Percentiles rank a stretch among this genome's conserved stretches.
Evolutionary conservation across 371 early-diverging fungal species (phyloP).

Genomic region (Mortierella sp.): DNA sequence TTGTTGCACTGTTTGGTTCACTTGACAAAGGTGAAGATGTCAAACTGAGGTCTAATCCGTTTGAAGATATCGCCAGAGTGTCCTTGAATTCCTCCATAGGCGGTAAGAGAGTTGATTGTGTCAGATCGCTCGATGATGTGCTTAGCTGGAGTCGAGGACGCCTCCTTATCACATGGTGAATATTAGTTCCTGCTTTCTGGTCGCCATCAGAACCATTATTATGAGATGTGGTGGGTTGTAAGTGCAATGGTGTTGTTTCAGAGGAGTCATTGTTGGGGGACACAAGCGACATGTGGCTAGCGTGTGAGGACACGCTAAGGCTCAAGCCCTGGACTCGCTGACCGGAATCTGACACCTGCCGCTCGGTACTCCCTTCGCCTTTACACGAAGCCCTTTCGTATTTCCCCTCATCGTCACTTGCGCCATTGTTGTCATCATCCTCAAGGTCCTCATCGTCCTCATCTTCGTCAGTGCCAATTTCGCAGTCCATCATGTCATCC

Average conservation of each 20-base stretch:
- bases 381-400: not conserved
- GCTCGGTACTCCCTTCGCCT: not conserved
- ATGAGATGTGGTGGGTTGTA: not conserved
- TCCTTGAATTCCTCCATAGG: not conserved
- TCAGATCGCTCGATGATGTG: not conserved
- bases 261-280: not conserved
- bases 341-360: not conserved
- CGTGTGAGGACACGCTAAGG: not conserved
- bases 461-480: not conserved
- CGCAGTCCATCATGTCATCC: not conserved
- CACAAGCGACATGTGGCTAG: not conserved
- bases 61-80: not conserved
- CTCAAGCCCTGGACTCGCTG: not conserved
- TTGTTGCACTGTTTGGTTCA: not conserved
- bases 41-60: not conserved
- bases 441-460: constrained; percentile 1
- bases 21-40: not conserved
- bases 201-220: not conserved
- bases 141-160: constrained; percentile 6
- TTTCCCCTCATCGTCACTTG: not conserved
- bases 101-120: not conserved
- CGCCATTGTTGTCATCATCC: not conserved
- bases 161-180: constrained; percentile 7
- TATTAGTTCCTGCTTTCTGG: not conserved
- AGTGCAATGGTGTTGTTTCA: not conserved